phyloP scores from a whole-genome alignment of 371 early-diverging fungal species.

The Choanephora cucurbitarum region DNA sequence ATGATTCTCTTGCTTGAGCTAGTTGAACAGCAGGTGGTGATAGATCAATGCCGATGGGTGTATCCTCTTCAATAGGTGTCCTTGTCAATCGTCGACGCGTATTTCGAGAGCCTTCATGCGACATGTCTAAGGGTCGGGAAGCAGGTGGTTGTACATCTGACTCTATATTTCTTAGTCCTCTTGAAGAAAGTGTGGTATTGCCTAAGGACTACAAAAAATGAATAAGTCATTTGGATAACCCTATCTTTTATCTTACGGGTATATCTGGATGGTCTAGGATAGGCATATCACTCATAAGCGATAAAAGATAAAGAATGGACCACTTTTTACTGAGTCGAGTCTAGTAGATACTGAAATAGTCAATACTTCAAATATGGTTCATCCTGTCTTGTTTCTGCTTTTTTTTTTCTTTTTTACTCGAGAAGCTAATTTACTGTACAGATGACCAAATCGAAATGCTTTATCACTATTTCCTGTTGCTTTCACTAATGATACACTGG shows the following conservation, averaged over 20 bases:
- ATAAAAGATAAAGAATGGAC: conserved; percentile 74
- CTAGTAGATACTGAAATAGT: conserved; percentile 33
- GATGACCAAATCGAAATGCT: conserved; percentile 66
- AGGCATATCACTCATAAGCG: conserved; percentile 48
- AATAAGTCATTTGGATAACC: conserved; percentile 14
- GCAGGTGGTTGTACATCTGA: conserved; percentile 28
- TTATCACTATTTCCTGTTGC: conserved; percentile 49
- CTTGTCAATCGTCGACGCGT: conserved; percentile 36
- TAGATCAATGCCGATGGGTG: conserved; percentile 4
- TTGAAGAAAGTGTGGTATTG: conserved; percentile 14
- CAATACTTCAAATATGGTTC: background rate
- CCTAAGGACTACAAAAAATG: conserved; percentile 16
- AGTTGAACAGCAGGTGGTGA: conserved; percentile 41
- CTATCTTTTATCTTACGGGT: conserved; percentile 15
- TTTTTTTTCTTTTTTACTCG: conserved; percentile 50
- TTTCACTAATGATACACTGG: conserved; percentile 41
- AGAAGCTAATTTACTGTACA: conserved; percentile 62
- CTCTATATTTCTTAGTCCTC: conserved; percentile 25
- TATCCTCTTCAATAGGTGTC: too few relatives aligned
- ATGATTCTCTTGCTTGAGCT: conserved; percentile 28
- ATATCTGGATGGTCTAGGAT: background rate
- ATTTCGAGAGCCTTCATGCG: conserved; percentile 26
- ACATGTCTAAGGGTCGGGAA: conserved; percentile 29
- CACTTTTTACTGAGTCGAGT: conserved; percentile 59
- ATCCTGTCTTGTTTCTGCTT: too few relatives aligned